Evolutionary conservation across 345 rosid species (phyloP).

Genomic region (Arabidopsis suecica): DNA sequence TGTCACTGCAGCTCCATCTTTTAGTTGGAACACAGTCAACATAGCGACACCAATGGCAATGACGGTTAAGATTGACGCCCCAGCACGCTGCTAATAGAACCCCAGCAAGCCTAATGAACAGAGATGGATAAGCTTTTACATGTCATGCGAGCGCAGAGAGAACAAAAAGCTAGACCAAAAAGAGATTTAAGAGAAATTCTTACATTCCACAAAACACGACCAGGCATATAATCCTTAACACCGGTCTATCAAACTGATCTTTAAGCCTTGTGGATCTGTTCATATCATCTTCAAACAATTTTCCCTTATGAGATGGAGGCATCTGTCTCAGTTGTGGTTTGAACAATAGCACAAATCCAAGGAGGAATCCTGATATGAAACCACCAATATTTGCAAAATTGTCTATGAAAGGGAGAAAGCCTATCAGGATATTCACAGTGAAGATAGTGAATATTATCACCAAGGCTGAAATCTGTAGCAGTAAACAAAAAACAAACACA

Average conservation of each 20-base stretch:
- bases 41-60: constrained; percentile 76
- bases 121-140: constrained; percentile 12
- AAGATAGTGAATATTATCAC: constrained; percentile 53
- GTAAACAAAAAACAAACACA: background rate
- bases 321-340: constrained; percentile 60
- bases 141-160: constrained; percentile 9
- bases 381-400: constrained; percentile 84
- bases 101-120: constrained; percentile 54
- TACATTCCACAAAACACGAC: constrained; percentile 61
- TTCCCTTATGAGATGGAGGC: constrained; percentile 53
- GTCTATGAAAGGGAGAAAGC: constrained; percentile 75
- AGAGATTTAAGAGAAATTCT: constrained; percentile 43
- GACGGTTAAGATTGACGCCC: constrained; percentile 62
- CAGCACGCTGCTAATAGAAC: constrained; percentile 52
- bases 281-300: constrained; percentile 52
- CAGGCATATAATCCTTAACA: constrained; percentile 63
- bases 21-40: constrained; percentile 68
- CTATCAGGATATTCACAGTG: constrained; percentile 60
- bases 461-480: constrained; percentile 69
- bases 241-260: constrained; percentile 73
- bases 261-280: constrained; percentile 56
- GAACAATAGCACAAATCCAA: constrained; percentile 71
- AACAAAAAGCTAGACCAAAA: background rate
- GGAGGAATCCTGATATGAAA: constrained; percentile 71
- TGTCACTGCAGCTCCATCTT: constrained; percentile 79